Evolutionary conservation across 2,329 filamentous ascomycete species (phyloP), one percentile per base, ranked within the genome.

Genomic region (Fusarium nelsonii): DNA sequence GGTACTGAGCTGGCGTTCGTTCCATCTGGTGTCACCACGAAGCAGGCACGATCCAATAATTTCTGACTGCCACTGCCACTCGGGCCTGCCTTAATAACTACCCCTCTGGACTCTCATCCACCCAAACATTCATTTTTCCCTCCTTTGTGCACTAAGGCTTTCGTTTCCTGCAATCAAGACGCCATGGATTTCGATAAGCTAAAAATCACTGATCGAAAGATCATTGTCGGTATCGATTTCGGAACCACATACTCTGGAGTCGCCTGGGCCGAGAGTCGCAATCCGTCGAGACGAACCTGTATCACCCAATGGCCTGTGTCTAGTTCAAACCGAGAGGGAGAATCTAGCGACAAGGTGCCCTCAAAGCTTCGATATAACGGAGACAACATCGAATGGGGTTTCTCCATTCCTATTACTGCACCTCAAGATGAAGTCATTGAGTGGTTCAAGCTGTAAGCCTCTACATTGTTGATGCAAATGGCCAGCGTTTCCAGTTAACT

Each of bases 181-280:
- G 54, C 8, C 6, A 80, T 81, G 79, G 78, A 81, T 16, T 79
- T 80, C 36, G 77, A 80, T 37, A 76, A 75, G 51, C 73, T 80
- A 49, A 73, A 72, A 41, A 75, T 74, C 30, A 71, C 66, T 28
- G 78, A 79, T 26, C 78, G 79, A 55, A 82, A 79, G 68, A 79
- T 85, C 71, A 81, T 85, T 34, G 78, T 85, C 53, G 83, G 82
- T 23, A 82, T 86, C 58, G 84, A 86, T 68, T 86, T 87, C 61
- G 84, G 85, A 12, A 87, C 84, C 16, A 87, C 84, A 0, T 86
- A 83, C 68, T 84, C 84, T 4, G 84, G 84, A 40, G 78, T 86
- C 8, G 83, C 83, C 12, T 86, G 83, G 81, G 81, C 81, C 23
- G 78, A 82, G 65, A 81, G 80, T 3, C 75, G 80, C 49, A 75